Evolutionary conservation across 148 eudicot species (phyloP), one percentile per base, ranked within the genome.

Genomic region (Diospyros lotus): DNA sequence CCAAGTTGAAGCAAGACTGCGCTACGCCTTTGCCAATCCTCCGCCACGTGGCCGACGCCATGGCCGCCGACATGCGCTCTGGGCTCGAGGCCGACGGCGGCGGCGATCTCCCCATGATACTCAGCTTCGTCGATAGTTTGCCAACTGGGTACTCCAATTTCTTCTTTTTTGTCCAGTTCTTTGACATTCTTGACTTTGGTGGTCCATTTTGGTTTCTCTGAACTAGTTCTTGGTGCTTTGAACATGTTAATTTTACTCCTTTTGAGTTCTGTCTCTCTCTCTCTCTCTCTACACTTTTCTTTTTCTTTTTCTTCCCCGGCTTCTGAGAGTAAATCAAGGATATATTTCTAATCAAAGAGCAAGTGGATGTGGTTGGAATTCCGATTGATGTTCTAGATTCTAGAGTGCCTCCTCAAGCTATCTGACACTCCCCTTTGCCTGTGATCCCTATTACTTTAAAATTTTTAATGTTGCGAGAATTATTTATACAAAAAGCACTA

Each of bases 1-100:
- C 84, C 67, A 79, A 84, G 52, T 68, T 90, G 68, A 77, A 85
- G 59, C 83, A 80, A 41, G 86, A 88, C 60, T 88, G 89, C 65
- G 85, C 87, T 6, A 91, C 92, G 50, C 90, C 93, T n/a, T 73
- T 89, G 61, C 90, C 87, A 1, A 68, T 89, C 4, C 62, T 90
- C 78, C 90, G 94, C 80, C 92, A 84, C 80, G 91, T 92, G 76
- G 94, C 91, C 1, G 97, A 88, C 71, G 79, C 91, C 51, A 90
- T 92, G 91, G 82, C 82, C 10, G 80, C 75, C 50, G 92, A 90
- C 58, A 92, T 92, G 94, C 83, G 86, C 28, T 83, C 84, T 58
- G 97, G 94, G 2, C 89, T 92, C 69, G 87, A 79, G 6, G 78
- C 56, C 14, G 92, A 86, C 39, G 91, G 85, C 11, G 93, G 80